Base-by-base conservation (phyloP, 768 basidiomycete species). In the Candolleomyces eurysporus region DNA sequence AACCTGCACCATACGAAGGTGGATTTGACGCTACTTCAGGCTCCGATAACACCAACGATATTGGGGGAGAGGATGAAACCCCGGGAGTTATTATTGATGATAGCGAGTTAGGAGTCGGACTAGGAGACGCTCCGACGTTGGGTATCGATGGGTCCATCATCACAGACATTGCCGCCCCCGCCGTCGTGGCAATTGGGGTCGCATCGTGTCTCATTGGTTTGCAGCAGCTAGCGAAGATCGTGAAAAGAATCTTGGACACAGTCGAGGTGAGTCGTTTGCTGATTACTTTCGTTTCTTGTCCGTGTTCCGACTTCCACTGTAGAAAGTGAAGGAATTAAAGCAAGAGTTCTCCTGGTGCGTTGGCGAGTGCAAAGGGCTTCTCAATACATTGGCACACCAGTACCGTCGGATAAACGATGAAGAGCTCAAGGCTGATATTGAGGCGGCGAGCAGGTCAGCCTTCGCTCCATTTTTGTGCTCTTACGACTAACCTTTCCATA, bases 31-130 rank as follows among this genome's bases (percentile, higher is more conserved):
- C 9, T 5, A 32, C 32, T 4, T 5, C 32, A 5, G 45, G 45
- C 45, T 16, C 45, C 5, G 19, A 16, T 46, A 26, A 22, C 22
- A 50, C 19, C 11, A 50, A 50, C 22, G 49, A 3, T 22, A 3
- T 31, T 50, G 49, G 49, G 17, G 19, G 11, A 3, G 49, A 50
- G 16, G 22, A n/a, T 22, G 13, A 31, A 22, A 22, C 30, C 14
- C 49, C 49, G 3, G 49, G 49, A 22, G 21, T 32, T 36, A n/a
- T 39, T 46, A n/a, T 49, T 16, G n/a, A 31, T 31, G 17, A 59
- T 21, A 59, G 58, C 48, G 58, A 46, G 30, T 46, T 22, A 19
- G 58, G 58, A 50, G 22, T n/a, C n/a, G 58, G 16, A 16, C 19
- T 8, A 39, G 32, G 10, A 21, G 32, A 17, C 8, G 36, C 16